phyloP scores from a whole-genome alignment of 352 stramenopile species.

The Phytopythium litorale region DNA sequence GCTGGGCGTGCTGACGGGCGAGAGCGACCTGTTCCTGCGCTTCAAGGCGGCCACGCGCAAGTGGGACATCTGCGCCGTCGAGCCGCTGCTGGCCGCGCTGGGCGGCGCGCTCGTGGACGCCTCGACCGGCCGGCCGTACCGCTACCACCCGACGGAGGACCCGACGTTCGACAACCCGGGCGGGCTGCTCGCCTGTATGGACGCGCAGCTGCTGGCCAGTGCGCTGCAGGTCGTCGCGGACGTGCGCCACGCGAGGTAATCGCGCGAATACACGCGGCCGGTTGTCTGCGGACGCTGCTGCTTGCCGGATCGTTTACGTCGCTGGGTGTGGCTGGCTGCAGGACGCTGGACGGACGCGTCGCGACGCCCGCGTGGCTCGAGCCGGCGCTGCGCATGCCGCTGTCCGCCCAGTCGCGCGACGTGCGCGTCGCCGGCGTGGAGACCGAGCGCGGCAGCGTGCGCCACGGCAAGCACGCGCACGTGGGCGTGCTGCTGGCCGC shows the following conservation, averaged over 20 bases:
- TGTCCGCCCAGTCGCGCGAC: conserved; percentile 14
- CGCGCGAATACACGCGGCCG: background rate
- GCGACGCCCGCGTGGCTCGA: conserved; percentile 55
- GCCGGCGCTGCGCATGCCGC: background rate
- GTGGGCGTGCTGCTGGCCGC: conserved; percentile 36
- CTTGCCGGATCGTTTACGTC: background rate
- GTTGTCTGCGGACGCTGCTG: background rate
- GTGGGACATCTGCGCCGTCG: conserved; percentile 77
- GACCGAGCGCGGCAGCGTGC: conserved; percentile 31
- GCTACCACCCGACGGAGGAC: conserved; percentile 52
- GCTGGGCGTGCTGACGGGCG: conserved; percentile 53
- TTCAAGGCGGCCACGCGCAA: conserved; percentile 68
- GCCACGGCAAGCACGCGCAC: conserved; percentile 52
- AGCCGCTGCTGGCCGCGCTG: conserved; percentile 55
- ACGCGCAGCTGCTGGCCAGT: conserved; percentile 25
- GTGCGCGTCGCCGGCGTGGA: conserved; percentile 11
- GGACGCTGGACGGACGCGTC: conserved; percentile 33
- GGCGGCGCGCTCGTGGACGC: conserved; percentile 58
- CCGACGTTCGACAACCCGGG: conserved; percentile 59
- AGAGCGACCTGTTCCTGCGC: conserved; percentile 64
- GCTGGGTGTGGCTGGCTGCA: conserved; percentile 13
- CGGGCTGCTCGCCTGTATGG: conserved; percentile 49
- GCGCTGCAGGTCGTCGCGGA: conserved; percentile 43
- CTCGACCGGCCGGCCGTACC: conserved; percentile 40
- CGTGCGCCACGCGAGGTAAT: conserved; percentile 55